These are phyloP conservation scores for Monilinia polystroma DNA, from an alignment of 2,329 filamentous ascomycete genomes.

Conservation along the genomic window DNA sequence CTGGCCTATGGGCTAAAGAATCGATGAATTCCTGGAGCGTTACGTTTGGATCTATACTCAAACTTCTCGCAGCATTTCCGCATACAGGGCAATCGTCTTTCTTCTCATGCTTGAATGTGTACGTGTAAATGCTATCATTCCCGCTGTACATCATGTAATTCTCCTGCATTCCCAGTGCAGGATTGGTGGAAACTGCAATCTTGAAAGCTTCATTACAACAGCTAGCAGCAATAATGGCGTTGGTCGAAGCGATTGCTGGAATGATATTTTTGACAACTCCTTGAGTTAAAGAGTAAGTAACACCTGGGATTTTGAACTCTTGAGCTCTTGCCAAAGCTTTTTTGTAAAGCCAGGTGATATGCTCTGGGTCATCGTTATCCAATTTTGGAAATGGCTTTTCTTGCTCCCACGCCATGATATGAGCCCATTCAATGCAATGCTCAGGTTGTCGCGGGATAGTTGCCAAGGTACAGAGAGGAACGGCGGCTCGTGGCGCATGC, in stretches of 20 bases:
- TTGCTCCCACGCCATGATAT: conserved; percentile 95
- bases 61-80: conserved; percentile 74
- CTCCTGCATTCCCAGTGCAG: conserved; percentile 71
- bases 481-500: conserved; percentile 95
- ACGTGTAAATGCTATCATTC: conserved; percentile 93
- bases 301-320: conserved; percentile 87
- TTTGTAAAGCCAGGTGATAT: conserved; percentile 94
- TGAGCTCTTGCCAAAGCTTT: conserved; percentile 77
- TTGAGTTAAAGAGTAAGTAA: conserved; percentile 94
- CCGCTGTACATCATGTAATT: conserved; percentile 99
- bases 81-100: conserved; percentile 96
- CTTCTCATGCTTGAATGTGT: conserved; percentile 92
- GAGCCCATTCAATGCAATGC: conserved; percentile 98
- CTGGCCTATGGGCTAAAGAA: conserved; percentile 75
- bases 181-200: conserved; percentile 79
- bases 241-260: conserved; percentile 94
- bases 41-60: conserved; percentile 66
- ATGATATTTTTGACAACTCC: conserved; percentile 99
- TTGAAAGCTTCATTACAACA: conserved; percentile 98
- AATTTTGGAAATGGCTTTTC: conserved; percentile 79
- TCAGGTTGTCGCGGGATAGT: conserved; percentile 96
- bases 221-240: conserved; percentile 91
- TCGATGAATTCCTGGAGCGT: conserved; percentile 86
- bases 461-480: conserved; percentile 93
- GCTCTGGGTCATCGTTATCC: conserved; percentile 94